Evolutionary conservation across 2,329 filamentous ascomycete genomes (phyloP).

Genomic region (Rachicladosporium sp.): DNA sequence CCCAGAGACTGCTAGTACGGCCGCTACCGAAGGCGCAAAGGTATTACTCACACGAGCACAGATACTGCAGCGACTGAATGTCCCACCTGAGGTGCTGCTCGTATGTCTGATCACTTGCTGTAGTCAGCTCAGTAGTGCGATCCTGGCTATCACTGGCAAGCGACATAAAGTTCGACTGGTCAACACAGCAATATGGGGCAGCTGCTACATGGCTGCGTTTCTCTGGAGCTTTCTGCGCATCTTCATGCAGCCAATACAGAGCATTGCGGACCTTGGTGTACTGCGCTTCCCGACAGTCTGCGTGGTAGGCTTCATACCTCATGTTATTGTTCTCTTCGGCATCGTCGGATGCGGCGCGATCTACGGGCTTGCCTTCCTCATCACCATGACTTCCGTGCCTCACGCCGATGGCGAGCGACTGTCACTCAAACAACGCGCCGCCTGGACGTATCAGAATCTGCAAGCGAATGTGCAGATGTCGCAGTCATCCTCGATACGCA

Average conservation of each 20-base stretch:
- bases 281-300: slow-evolving; percentile 87
- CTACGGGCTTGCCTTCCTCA: slow-evolving; percentile 61
- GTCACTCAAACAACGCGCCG: slow-evolving; percentile 48
- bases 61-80: slow-evolving; percentile 71
- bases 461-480: slow-evolving; percentile 82
- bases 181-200: slow-evolving; percentile 79
- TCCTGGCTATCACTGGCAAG: slow-evolving; percentile 67
- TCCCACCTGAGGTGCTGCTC: slow-evolving; percentile 75
- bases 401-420: slow-evolving; percentile 33
- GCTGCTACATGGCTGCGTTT: slow-evolving; percentile 81
- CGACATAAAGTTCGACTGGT: slow-evolving; percentile 70
- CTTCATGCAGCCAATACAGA: slow-evolving; percentile 35
- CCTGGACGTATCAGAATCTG: slow-evolving; percentile 71
- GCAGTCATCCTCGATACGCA: slow-evolving; percentile 49
- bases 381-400: slow-evolving; percentile 60
- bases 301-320: slow-evolving; percentile 87
- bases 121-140: slow-evolving; percentile 76
- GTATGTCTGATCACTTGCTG: slow-evolving; percentile 79
- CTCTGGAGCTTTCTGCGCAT: slow-evolving; percentile 54
- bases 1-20: slow-evolving; percentile 27
- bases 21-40: slow-evolving; percentile 9
- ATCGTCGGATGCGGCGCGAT: slow-evolving; percentile 66
- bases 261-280: slow-evolving; percentile 54
- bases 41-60: slow-evolving; percentile 19
- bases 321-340: slow-evolving; percentile 72